Conservation (phyloP, 208 protist species). For the Leishmania martiniquensis region DNA sequence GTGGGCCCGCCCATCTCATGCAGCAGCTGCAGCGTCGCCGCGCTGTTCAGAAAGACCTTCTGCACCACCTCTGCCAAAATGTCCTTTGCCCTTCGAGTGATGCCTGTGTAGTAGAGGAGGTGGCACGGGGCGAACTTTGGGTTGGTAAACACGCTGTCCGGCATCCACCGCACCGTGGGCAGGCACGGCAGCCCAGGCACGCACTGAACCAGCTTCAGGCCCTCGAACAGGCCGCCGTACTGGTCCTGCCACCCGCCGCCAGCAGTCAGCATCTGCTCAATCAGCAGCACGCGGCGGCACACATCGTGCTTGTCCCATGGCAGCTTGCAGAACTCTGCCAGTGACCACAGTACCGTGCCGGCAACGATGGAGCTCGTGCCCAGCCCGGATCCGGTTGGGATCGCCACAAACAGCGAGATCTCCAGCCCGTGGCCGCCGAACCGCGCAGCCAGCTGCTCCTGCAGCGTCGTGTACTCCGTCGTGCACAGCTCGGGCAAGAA, state of each 20-base stretch:
- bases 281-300: slow-evolving; percentile 50
- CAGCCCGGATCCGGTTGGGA: slow-evolving; percentile 65
- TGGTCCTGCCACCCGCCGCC: slow-evolving; percentile 78
- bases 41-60: slow-evolving; percentile 45
- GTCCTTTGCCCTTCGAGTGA: slow-evolving; percentile 49
- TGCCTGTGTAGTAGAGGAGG: slow-evolving; percentile 70
- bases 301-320: slow-evolving; percentile 46
- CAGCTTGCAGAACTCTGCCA: slow-evolving; percentile 49
- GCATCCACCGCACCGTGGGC: slow-evolving; percentile 48
- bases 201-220: slow-evolving; percentile 54
- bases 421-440: slow-evolving; percentile 55
- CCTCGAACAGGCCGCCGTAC: slow-evolving; percentile 56
- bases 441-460: slow-evolving; percentile 35
- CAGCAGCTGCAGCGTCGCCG: slow-evolving; percentile 32
- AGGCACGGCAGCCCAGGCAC: slow-evolving; percentile 33
- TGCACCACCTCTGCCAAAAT: slow-evolving; percentile 53
- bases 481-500: slow-evolving; percentile 53
- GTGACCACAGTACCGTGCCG: slow-evolving; percentile 45
- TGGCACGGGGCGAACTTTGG: slow-evolving; percentile 36
- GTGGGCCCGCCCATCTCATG: slow-evolving; percentile 42
- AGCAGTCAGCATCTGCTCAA: slow-evolving; percentile 75
- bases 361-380: slow-evolving; percentile 72
- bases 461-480: slow-evolving; percentile 32
- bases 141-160: slow-evolving; percentile 43
- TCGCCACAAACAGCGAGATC: slow-evolving; percentile 50